Conservation (phyloP, 108 stramenopile genomes). For the Cyclostephanos invisitatus region DNA sequence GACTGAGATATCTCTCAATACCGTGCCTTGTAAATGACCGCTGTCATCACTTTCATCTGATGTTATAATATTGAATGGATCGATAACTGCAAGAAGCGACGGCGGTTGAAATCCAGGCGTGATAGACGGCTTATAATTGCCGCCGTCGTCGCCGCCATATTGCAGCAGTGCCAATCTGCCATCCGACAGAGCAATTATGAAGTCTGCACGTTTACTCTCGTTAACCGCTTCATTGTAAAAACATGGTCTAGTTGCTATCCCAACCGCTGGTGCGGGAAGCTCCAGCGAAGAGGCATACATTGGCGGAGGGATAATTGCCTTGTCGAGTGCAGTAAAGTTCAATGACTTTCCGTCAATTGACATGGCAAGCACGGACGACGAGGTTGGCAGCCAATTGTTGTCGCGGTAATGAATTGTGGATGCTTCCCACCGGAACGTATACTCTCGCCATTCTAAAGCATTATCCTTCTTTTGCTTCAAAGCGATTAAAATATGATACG, state of each 20-base stretch:
- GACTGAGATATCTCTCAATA: slow-evolving; percentile 42
- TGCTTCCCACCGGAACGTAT: slow-evolving; percentile 75
- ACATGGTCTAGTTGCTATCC: slow-evolving; percentile 42
- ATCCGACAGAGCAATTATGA: slow-evolving; percentile 46
- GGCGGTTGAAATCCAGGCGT: slow-evolving; percentile 39
- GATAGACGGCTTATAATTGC: slow-evolving; percentile 5
- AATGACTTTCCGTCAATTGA: slow-evolving; percentile 71
- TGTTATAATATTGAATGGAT: slow-evolving; percentile 10
- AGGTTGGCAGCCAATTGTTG: slow-evolving; percentile 15
- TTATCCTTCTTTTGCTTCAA: slow-evolving; percentile 20
- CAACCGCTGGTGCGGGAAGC: slow-evolving; percentile 57
- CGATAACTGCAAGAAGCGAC: slow-evolving; percentile 19
- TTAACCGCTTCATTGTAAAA: slow-evolving; percentile 26
- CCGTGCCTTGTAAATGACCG: slow-evolving; percentile 5
- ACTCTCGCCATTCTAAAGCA: slow-evolving; percentile 57
- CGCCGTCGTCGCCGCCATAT: slow-evolving; percentile 6
- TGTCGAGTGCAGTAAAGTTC: slow-evolving; percentile 74
- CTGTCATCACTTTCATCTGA: slow-evolving; percentile 13
- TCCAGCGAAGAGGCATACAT: slow-evolving; percentile 66
- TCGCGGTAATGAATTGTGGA: slow-evolving; percentile 51
- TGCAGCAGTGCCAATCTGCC: slow-evolving; percentile 51
- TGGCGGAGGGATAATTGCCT: slow-evolving; percentile 84
- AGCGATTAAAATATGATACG: slow-evolving; percentile 48
- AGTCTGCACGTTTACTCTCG: slow-evolving; percentile 18
- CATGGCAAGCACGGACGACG: slow-evolving; percentile 62